Conservation (phyloP, 2,329 filamentous ascomycete genomes). For the Chalaropsis thielavioides region DNA sequence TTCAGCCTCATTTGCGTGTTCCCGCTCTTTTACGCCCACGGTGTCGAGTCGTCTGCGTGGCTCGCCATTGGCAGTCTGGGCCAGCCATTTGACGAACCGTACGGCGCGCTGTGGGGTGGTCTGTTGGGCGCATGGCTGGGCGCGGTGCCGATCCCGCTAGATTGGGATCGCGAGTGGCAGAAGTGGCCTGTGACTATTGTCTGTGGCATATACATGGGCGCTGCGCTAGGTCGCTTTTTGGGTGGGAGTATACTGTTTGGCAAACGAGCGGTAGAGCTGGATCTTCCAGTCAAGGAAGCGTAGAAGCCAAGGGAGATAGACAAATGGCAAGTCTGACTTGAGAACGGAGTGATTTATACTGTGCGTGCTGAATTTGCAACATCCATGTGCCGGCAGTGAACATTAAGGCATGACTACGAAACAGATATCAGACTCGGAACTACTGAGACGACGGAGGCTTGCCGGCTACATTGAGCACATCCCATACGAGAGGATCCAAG, state of each 20-base stretch:
- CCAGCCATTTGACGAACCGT: slow-evolving; percentile 67
- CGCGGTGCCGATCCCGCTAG: slow-evolving; percentile 84
- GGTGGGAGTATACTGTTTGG: slow-evolving; percentile 39
- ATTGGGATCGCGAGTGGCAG: slow-evolving; percentile 99
- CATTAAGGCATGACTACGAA: neutral
- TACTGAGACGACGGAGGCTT: neutral
- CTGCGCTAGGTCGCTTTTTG: slow-evolving; percentile 51
- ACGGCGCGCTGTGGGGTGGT: slow-evolving; percentile 66
- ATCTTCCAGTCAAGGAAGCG: slow-evolving; percentile 22
- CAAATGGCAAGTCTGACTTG: neutral
- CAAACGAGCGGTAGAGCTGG: slow-evolving; percentile 26
- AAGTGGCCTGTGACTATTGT: slow-evolving; percentile 91
- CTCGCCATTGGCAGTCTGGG: slow-evolving; percentile 50
- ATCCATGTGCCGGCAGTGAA: neutral
- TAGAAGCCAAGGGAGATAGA: slow-evolving; percentile 17
- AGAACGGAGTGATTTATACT: neutral
- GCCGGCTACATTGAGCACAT: no score
- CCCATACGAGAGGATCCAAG: neutral
- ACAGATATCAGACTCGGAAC: neutral
- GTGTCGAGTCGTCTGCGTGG: slow-evolving; percentile 60
- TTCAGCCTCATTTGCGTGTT: slow-evolving; percentile 65
- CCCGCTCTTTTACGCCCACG: slow-evolving; percentile 74
- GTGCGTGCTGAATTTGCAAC: neutral
- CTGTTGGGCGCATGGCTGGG: slow-evolving; percentile 80
- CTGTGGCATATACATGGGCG: slow-evolving; percentile 67